Evolutionary conservation across 2,329 filamentous ascomycete species (phyloP), one percentile per base, ranked within the genome.

Genomic region (Ceratocystis variospora): DNA sequence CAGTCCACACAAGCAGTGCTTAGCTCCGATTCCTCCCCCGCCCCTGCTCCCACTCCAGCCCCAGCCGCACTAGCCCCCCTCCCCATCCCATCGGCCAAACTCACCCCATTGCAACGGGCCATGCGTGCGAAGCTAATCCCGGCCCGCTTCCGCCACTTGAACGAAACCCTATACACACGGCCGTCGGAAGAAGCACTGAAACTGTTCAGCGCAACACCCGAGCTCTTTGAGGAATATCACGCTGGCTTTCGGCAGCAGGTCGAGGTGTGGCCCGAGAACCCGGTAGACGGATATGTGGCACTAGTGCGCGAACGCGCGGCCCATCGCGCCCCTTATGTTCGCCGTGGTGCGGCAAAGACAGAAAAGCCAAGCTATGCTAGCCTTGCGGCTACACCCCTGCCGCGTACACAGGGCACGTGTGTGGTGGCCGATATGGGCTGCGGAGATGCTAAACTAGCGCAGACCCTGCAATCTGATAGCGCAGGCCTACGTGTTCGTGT

Each of bases 191-290:
- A 94, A 70, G 89, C 94, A n/a, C 85, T 94, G 71, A 78, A 82
- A 63, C 84, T 97, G 28, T 97, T 99, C 79, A 80, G 84, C 63
- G 80, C 88, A 44, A 90, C 89, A 62, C 94, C 94, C 0, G 90
- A 96, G 73, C 92, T 97, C 82, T 99, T 97, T 77, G 82, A 85
- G 71, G 92, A 97, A 77, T 99, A 99, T 76, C 94, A 99, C 77
- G 87, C 91, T 68, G 94, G 94, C 44, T 99, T 99, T 81, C 88
- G 92, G 0, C 89, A 92, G 64, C 94, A 99, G 77, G 94, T 97
- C 68, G 87, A 90, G 73, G 88, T 92, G 1, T 99, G 94, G 94
- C 94, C 94, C 6, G 89, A 93, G 73, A 99, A 99, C 76, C 94
- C 94, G 0, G 90, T 99, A 61, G 89, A 96, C 74, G 84, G 83